A percentile compares a stretch with the other conserved stretches of the same genome.
phyloP scores from a whole-genome alignment of 768 basidiomycete genomes.

The Grammothele lineata region DNA sequence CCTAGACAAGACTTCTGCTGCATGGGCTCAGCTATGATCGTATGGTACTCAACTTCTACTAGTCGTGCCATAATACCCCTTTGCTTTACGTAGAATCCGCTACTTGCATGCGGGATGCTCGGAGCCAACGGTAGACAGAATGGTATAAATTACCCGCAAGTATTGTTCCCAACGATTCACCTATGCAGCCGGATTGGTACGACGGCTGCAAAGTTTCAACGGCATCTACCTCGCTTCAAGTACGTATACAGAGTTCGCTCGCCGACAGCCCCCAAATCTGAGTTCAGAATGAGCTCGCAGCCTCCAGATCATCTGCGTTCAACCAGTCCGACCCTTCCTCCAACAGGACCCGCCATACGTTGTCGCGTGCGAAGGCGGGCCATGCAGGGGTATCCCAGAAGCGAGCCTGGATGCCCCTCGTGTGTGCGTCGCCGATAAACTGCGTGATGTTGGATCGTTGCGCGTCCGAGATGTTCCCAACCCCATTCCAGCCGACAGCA shows the following conservation, averaged over 20 bases:
- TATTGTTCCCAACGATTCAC: too few species aligned
- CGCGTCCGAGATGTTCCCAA: slow-evolving; percentile 36
- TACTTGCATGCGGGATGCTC: too few species aligned
- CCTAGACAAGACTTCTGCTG: slow-evolving; percentile 22
- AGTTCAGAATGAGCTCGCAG: slow-evolving; percentile 14
- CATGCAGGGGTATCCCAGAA: slow-evolving; percentile 53
- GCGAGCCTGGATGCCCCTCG: slow-evolving; percentile 39
- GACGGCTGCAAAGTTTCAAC: too few species aligned
- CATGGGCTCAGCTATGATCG: slow-evolving; percentile 22
- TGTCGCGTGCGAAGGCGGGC: slow-evolving; percentile 40
- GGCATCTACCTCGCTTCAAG: too few species aligned
- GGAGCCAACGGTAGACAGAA: too few species aligned
- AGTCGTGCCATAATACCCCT: too few species aligned
- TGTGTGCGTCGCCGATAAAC: slow-evolving; percentile 42
- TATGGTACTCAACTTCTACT: too few species aligned
- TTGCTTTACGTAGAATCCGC: too few species aligned
- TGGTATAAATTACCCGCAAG: too few species aligned
- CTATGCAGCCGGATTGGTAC: background rate
- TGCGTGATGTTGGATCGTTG: slow-evolving; percentile 35
- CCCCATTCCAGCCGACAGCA: slow-evolving; percentile 45
- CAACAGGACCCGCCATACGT: slow-evolving; percentile 40
- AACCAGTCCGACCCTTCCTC: slow-evolving; percentile 46
- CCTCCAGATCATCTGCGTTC: slow-evolving; percentile 42
- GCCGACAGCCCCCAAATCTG: too few species aligned
- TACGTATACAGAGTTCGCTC: too few species aligned